Conservation (phyloP, 2,329 filamentous ascomycete genomes). For the Akanthomyces dipterigenus region DNA sequence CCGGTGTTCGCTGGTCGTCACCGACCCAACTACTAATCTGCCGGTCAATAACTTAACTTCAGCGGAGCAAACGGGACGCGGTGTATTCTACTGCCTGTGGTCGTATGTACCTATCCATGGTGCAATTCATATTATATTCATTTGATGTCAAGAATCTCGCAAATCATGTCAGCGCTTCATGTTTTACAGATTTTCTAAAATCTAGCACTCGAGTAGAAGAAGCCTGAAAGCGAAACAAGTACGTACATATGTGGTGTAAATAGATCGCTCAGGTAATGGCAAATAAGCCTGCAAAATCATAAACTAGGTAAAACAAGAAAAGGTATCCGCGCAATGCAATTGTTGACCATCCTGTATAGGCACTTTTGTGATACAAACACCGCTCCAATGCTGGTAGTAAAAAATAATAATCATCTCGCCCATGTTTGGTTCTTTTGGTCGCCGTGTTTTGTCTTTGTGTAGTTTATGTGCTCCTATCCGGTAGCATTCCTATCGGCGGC, state of each 20-base stretch:
- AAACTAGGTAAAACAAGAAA: neutral
- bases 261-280: neutral
- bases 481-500: slow-evolving; percentile 45
- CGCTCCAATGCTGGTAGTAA: neutral
- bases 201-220: neutral
- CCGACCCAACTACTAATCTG: too few species aligned
- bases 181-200: neutral
- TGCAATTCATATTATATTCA: too few species aligned
- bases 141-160: too few species aligned
- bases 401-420: neutral
- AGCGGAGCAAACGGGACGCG: too few species aligned
- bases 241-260: neutral
- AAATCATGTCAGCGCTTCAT: too few species aligned
- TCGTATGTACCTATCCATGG: too few species aligned
- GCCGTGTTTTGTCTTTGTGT: neutral
- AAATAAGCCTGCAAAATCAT: neutral
- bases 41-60: too few species aligned
- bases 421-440: neutral
- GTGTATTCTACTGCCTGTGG: too few species aligned
- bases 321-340: slow-evolving; percentile 1
- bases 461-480: slow-evolving; percentile 25
- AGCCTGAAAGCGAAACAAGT: neutral
- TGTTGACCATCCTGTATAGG: neutral
- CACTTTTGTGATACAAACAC: neutral
- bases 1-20: too few species aligned